These are phyloP conservation scores for Backusella westeae DNA, from an alignment of 192 early-diverging fungal species.

Conservation along the genomic window DNA sequence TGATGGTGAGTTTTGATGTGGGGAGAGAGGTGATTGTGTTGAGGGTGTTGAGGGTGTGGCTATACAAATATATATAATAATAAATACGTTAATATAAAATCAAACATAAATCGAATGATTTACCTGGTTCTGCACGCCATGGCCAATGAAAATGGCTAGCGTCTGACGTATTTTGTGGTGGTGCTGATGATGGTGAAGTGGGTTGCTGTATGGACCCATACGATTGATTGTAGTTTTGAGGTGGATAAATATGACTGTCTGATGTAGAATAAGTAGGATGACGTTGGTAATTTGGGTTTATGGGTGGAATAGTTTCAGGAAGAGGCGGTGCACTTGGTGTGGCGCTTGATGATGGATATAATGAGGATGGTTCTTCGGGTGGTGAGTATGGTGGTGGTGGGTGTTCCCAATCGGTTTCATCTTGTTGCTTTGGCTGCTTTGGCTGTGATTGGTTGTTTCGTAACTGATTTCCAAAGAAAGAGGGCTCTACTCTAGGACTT, in stretches of 20 bases:
- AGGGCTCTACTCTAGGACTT: neutral
- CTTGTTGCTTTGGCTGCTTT: neutral
- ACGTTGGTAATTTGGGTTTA: neutral
- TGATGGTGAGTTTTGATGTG: neutral
- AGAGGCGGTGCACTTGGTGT: neutral
- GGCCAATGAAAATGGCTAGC: neutral
- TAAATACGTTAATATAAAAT: neutral
- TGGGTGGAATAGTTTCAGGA: neutral
- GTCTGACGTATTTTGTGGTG: neutral
- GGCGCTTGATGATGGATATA: neutral
- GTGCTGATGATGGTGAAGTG: neutral
- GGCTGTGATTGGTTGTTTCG: neutral
- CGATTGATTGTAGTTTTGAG: neutral
- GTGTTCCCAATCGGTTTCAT: neutral
- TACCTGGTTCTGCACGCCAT: neutral
- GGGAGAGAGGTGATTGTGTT: neutral
- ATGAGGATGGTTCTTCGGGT: neutral
- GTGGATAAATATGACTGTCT: neutral
- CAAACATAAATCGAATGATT: no score
- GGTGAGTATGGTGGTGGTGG: neutral
- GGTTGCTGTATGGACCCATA: neutral
- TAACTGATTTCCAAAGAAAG: slow-evolving; percentile 1
- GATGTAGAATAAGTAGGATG: neutral
- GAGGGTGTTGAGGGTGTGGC: neutral
- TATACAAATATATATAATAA: neutral